These are phyloP conservation scores for Chrysosporium keratinophilum DNA, from an alignment of 2,329 filamentous ascomycete genomes.

Conservation along the genomic window DNA sequence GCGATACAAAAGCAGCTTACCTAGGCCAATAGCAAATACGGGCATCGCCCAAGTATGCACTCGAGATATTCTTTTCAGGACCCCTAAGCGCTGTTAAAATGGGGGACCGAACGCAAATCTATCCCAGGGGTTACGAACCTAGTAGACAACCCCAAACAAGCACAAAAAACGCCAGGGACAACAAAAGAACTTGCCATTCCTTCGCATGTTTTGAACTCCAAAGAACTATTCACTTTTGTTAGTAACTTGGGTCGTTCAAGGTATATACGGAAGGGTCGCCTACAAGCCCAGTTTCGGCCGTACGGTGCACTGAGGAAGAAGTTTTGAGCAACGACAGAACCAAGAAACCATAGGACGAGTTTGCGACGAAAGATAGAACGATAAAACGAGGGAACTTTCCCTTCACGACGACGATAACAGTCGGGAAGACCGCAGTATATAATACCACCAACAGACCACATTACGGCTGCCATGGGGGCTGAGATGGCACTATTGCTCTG, in stretches of 20 bases:
- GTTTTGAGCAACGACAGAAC: constrained; percentile 54
- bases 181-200: constrained; percentile 47
- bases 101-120: neutral
- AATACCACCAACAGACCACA: constrained; percentile 48
- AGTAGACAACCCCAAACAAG: constrained; percentile 44
- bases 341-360: constrained; percentile 57
- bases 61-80: constrained; percentile 47
- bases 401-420: constrained; percentile 56
- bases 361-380: constrained; percentile 51
- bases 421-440: constrained; percentile 54
- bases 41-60: constrained; percentile 57
- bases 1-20: constrained; percentile 12
- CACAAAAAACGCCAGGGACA: constrained; percentile 41
- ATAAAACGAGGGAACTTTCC: constrained; percentile 56
- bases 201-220: constrained; percentile 49
- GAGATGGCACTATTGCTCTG: constrained; percentile 40
- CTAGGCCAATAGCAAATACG: constrained; percentile 56
- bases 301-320: constrained; percentile 58
- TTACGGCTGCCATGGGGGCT: constrained; percentile 46
- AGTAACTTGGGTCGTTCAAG: neutral
- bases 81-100: constrained; percentile 30
- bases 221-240: constrained; percentile 33
- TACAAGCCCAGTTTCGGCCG: constrained; percentile 55
- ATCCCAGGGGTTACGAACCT: constrained; percentile 12
- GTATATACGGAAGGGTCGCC: constrained; percentile 13